Conservation (phyloP, 345 rosid genomes). For the Eucalyptus regnans region DNA sequence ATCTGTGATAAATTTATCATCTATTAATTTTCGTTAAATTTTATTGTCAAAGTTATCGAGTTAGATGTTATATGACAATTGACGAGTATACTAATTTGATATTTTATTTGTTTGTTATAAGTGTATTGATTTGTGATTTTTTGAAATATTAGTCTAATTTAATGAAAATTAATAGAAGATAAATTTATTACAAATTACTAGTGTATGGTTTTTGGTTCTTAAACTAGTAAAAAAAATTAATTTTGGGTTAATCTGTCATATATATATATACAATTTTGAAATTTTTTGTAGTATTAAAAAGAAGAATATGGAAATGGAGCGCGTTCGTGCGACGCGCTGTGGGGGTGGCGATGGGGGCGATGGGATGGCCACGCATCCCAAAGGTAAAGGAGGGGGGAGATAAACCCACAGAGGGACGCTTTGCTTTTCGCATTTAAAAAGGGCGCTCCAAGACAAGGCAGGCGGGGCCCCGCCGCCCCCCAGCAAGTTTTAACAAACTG, state of each 20-base stretch:
- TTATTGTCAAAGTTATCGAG: rapidly evolving
- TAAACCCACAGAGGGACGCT: background rate
- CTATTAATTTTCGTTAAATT: rapidly evolving
- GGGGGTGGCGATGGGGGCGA: background rate
- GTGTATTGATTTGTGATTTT: rapidly evolving
- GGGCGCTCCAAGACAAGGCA: background rate
- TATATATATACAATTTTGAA: background rate
- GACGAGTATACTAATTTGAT: rapidly evolving
- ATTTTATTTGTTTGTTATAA: too few relatives aligned
- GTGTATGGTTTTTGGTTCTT: too few relatives aligned
- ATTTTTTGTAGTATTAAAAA: too few relatives aligned
- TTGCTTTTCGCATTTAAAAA: background rate
- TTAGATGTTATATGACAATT: rapidly evolving
- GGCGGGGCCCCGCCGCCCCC: background rate
- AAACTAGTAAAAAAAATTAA: too few relatives aligned
- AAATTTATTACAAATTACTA: too few relatives aligned
- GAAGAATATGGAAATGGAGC: background rate
- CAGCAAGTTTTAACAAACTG: background rate
- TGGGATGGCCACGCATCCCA: background rate
- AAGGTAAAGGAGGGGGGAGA: background rate
- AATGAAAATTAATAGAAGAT: too few relatives aligned
- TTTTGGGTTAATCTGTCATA: too few relatives aligned
- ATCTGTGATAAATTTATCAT: too few relatives aligned
- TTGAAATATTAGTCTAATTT: rapidly evolving
- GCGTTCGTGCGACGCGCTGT: background rate